Evolutionary conservation across 2,329 filamentous ascomycete species (phyloP), one percentile per base, ranked within the genome.

Genomic region (Arthrobotrys megalospora): DNA sequence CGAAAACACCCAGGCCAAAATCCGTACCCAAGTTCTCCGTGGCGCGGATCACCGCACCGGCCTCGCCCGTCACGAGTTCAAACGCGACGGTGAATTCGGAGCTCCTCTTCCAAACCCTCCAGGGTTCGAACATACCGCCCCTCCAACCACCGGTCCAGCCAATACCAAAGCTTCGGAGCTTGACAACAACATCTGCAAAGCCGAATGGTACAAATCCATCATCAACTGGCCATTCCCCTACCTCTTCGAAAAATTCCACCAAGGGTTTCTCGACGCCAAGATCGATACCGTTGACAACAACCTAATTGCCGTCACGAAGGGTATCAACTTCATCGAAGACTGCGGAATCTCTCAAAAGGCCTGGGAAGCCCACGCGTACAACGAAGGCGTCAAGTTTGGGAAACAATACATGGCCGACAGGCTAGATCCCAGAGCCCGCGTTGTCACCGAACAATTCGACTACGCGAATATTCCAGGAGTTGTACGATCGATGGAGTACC

Each of bases 121-220:
- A 12, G 75, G 67, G 3, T 63, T 72, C 28, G 45, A 48, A 1
- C 14, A 60, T 14, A 11, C 62, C 6, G 41, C 62, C 3, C 53
- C 75, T 5, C 62, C 66, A 5, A 60, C 63, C 43, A 72, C 75
- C 36, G 16, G 50, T 6, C 36, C 43, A 19, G 67, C 75, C 10
- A 78, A 78, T 28, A 63, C 55, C 16, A 63, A 58, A 38, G 48
- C 62, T 21, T 48, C 50, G 12, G 75, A 78, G 16, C 63, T 78
- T 11, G 75, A 78, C 48, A 72, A 55, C 52, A 78, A 78, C 32
- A 78, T 78, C 41, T 78, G 75, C 67, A 78, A 78, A 48, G 45
- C 62, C n/a, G 75, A 72, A 72, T 78, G 75, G 75, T 38, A 72
- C 75, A 78, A 72, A 52, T 72, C 75, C 14, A 67, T 66, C 45